Percentiles rank a stretch among this genome's conserved stretches.
Conservation (phyloP, 805 yeast species). For the Ogataea henricii region DNA sequence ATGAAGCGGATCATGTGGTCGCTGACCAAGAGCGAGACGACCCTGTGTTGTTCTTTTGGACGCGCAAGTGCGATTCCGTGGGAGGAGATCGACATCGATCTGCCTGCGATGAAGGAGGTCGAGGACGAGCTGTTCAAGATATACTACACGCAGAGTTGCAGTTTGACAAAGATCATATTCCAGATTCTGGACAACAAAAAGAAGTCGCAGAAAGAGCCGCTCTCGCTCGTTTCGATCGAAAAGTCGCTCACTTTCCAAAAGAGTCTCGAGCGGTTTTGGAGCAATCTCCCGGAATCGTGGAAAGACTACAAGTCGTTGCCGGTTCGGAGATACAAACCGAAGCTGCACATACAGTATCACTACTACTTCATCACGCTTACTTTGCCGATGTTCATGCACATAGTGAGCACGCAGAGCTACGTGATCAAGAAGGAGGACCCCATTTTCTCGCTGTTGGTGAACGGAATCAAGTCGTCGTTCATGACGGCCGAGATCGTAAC, state of each 20-base stretch:
- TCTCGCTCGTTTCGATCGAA: slow-evolving; percentile 42
- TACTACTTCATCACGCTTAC: slow-evolving; percentile 44
- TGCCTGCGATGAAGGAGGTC: slow-evolving; percentile 36
- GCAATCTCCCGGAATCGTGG: slow-evolving; percentile 36
- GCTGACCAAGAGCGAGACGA: slow-evolving; percentile 42
- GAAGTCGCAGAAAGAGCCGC: slow-evolving; percentile 39
- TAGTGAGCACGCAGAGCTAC: slow-evolving; percentile 38
- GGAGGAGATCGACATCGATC: slow-evolving; percentile 46
- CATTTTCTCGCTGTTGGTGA: slow-evolving; percentile 39
- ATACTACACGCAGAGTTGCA: slow-evolving; percentile 38
- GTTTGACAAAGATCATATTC: slow-evolving; percentile 40
- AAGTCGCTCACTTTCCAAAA: slow-evolving; percentile 40
- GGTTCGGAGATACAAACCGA: slow-evolving; percentile 42
- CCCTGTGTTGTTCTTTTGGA: slow-evolving; percentile 47
- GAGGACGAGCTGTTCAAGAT: slow-evolving; percentile 34
- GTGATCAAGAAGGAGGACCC: slow-evolving; percentile 43
- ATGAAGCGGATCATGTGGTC: slow-evolving; percentile 48
- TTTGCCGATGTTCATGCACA: slow-evolving; percentile 45
- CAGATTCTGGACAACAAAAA: slow-evolving; percentile 44
- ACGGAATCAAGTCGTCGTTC: slow-evolving; percentile 44
- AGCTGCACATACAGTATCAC: slow-evolving; percentile 43
- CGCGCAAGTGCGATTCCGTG: slow-evolving; percentile 46
- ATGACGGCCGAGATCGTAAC: slow-evolving; percentile 41
- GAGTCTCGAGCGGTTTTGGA: slow-evolving; percentile 38
- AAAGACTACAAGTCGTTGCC: slow-evolving; percentile 36